Conservation (phyloP, 805 yeast species). For the Nakazawaea siamensis region DNA sequence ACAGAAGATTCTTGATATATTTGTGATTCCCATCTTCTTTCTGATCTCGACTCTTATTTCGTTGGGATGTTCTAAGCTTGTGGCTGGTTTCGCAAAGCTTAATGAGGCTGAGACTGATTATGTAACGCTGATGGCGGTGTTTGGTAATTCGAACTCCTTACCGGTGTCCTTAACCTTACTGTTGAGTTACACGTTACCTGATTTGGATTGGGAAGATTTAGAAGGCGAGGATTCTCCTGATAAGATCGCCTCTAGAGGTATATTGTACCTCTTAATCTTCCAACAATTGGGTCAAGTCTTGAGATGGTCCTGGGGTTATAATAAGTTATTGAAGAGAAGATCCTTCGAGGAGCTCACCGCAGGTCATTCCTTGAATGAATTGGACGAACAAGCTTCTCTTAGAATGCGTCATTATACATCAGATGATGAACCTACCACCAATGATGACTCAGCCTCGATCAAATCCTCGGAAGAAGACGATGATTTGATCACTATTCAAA, state of each 20-base stretch:
- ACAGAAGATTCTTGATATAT: constrained; percentile 69
- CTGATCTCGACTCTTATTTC: constrained; percentile 79
- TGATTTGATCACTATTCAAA: neutral
- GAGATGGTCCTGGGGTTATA: constrained; percentile 86
- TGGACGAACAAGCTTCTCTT: constrained; percentile 2
- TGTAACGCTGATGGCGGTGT: constrained; percentile 94
- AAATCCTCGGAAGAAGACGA: neutral
- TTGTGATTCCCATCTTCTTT: constrained; percentile 77
- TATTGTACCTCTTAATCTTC: constrained; percentile 62
- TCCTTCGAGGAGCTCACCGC: constrained; percentile 23
- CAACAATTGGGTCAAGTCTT: constrained; percentile 79
- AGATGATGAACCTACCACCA: constrained; percentile 8
- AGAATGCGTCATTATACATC: neutral
- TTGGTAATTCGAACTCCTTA: constrained; percentile 90
- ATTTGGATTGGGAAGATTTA: constrained; percentile 67
- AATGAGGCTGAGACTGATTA: constrained; percentile 77
- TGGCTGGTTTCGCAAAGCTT: constrained; percentile 45
- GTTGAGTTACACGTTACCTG: constrained; percentile 67
- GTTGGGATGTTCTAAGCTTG: constrained; percentile 47
- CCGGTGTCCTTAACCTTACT: constrained; percentile 89
- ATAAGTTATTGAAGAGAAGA: constrained; percentile 52
- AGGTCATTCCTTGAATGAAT: constrained; percentile 5
- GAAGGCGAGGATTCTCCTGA: constrained; percentile 52
- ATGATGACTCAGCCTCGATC: neutral
- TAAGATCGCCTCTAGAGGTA: constrained; percentile 71